Evolutionary conservation across 352 stramenopile genomes (phyloP), one percentile per base, ranked within the genome.

Genomic region (Phytophthora tubulina): DNA sequence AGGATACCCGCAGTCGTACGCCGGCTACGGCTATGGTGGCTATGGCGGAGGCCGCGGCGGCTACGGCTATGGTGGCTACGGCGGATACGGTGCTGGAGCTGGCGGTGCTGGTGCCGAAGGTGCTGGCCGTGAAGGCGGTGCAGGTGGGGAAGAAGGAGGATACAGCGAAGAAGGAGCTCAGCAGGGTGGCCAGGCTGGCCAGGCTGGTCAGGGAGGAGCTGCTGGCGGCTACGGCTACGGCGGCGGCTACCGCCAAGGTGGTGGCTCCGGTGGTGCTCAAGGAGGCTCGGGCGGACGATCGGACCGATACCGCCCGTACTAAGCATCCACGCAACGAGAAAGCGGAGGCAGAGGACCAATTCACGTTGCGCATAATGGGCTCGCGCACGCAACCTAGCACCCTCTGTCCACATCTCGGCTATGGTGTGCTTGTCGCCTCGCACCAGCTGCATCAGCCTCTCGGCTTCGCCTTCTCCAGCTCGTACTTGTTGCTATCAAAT

Each of bases 241-340:
- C 53, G 58, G 81, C 49, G 69, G 78, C 35, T 93, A 93, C 55
- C 84, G 83, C 54, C 87, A 90, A 67, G 85, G 84, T n/a, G 80
- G 81, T 51, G 73, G 81, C 53, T 53, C 73, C 3, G 73, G 79
- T 59, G 73, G 72, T 36, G 76, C 67, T 45, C 83, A 83, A 73
- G 89, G 80, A 63, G 88, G 78, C 39, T 86, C 82, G 35, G 81
- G 82, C 45, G 83, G 83, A 33, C 81, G 86, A 60, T 92, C 88
- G 72, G 88, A 95, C 30, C 81, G 88, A 81, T 95, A 95, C 79
- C 88, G 88, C 67, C 88, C 88, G 52, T 95, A 95, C 76, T 95
- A 84, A 90, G 58, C 52, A 61, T 38, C 21, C 13, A 58, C 33
- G 63, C 41, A 53, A 57, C 61, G 46, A 78, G 51, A 76, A 67